Percentiles rank a stretch among this genome's conserved stretches.
Evolutionary conservation across 345 rosid genomes (phyloP).

Genomic region (Eutrema japonicum): DNA sequence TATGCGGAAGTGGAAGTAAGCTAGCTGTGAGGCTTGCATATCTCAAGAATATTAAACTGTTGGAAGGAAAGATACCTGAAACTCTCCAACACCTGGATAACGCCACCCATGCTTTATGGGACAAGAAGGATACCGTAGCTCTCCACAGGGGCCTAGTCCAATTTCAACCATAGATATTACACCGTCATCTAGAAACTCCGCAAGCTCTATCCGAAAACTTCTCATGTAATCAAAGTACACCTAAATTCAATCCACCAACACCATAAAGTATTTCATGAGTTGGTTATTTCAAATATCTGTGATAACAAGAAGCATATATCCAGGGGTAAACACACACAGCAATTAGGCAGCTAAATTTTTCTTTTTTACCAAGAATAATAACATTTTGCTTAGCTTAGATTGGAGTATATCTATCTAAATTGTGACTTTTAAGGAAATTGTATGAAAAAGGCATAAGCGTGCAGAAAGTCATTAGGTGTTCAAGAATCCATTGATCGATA

Average conservation of each 20-base stretch:
- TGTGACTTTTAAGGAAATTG: background rate
- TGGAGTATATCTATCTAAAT: background rate
- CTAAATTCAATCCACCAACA: slow-evolving; percentile 50
- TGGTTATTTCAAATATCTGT: slow-evolving; percentile 9
- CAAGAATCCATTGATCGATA: background rate
- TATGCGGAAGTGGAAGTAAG: slow-evolving; percentile 25
- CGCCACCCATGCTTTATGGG: slow-evolving; percentile 99
- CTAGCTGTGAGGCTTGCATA: slow-evolving; percentile 22
- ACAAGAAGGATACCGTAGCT: slow-evolving; percentile 88
- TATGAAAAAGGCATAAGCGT: background rate
- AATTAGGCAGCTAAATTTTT: slow-evolving; percentile 1
- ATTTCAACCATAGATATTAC: slow-evolving; percentile 79
- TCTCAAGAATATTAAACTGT: slow-evolving; percentile 22
- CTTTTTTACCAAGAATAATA: background rate
- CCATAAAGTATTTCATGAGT: slow-evolving; percentile 12
- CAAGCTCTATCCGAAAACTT: slow-evolving; percentile 90
- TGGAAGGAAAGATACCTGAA: slow-evolving; percentile 65
- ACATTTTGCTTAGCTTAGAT: background rate
- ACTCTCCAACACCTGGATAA: slow-evolving; percentile 97
- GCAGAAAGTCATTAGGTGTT: slow-evolving; percentile 13
- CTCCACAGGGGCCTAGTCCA: slow-evolving; percentile 98
- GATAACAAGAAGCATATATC: background rate
- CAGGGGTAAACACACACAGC: background rate
- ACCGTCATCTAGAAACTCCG: slow-evolving; percentile 69
- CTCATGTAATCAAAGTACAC: slow-evolving; percentile 98